phyloP scores from a whole-genome alignment of 2,329 filamentous ascomycete species.

The Fusarium bulbicola region DNA sequence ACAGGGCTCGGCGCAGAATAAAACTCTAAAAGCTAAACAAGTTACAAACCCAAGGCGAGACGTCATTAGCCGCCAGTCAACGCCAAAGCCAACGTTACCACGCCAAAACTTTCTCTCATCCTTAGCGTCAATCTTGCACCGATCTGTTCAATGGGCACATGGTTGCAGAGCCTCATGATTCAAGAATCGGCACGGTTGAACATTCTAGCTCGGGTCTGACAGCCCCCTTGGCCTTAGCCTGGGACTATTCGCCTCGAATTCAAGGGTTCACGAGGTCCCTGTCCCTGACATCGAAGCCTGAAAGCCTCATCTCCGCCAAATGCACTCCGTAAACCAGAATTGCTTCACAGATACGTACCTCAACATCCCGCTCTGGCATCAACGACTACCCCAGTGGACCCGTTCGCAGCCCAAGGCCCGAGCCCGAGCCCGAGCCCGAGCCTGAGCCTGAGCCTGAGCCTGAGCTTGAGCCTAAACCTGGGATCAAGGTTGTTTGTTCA shows the following conservation, averaged over 20 bases:
- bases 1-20: constrained; percentile 17
- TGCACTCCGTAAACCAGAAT: not conserved
- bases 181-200: constrained; percentile 23
- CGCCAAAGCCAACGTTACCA: constrained; percentile 24
- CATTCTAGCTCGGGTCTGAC: constrained; percentile 22
- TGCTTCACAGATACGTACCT: not conserved
- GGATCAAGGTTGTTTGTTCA: constrained; percentile 18
- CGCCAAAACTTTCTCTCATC: not conserved
- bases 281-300: constrained; percentile 22
- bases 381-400: constrained; percentile 13
- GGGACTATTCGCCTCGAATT: constrained; percentile 16
- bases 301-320: constrained; percentile 23
- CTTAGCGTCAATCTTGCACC: constrained; percentile 3
- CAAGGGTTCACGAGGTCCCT: constrained; percentile 32
- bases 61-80: constrained; percentile 34
- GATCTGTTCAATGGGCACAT: not conserved
- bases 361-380: not conserved
- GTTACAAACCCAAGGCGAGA: constrained; percentile 17
- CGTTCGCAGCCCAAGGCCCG: constrained; percentile 26
- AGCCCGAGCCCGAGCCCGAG: constrained; percentile 7
- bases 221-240: constrained; percentile 12
- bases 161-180: constrained; percentile 41
- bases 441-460: not conserved
- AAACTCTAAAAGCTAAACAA: constrained; percentile 1
- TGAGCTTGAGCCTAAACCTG: constrained; percentile 6